Evolutionary conservation across 805 yeast genomes (phyloP).

Genomic region (Hanseniaspora opuntiae): DNA sequence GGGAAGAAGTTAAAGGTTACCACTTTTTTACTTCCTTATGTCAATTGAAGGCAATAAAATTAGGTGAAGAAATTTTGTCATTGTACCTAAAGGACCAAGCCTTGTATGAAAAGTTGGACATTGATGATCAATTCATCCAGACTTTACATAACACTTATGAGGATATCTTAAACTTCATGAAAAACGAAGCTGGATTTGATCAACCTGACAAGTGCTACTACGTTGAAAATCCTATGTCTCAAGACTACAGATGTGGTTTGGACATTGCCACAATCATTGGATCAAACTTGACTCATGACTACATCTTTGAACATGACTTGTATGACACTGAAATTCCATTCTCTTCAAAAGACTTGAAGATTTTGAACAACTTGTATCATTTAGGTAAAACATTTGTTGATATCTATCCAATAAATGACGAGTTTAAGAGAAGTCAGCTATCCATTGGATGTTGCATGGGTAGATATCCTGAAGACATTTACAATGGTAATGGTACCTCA

Average conservation of each 20-base stretch:
- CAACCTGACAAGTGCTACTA: constrained; percentile 37
- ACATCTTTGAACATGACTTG: constrained; percentile 25
- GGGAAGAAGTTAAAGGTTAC: constrained; percentile 73
- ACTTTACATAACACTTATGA: constrained; percentile 18
- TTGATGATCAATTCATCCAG: constrained; percentile 14
- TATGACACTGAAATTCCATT: constrained; percentile 37
- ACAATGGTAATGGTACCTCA: constrained; percentile 56
- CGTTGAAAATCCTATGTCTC: constrained; percentile 50
- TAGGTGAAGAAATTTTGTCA: constrained; percentile 35
- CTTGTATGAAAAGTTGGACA: background rate
- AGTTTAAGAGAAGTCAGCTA: constrained; percentile 26
- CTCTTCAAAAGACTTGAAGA: constrained; percentile 42
- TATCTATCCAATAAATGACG: constrained; percentile 64
- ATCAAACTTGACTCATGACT: constrained; percentile 29
- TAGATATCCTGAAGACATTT: constrained; percentile 83
- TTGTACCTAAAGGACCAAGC: constrained; percentile 17
- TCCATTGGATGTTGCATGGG: constrained; percentile 56
- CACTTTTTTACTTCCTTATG: constrained; percentile 72
- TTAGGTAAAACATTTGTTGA: constrained; percentile 55
- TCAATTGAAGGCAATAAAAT: constrained; percentile 54
- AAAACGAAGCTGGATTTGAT: constrained; percentile 27
- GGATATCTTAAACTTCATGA: constrained; percentile 20
- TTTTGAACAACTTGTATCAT: constrained; percentile 50
- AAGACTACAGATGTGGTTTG: constrained; percentile 49
- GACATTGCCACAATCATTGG: constrained; percentile 59